Base-by-base conservation (phyloP, 495 filamentous ascomycete species). In the Schizothecium vesticola region DNA sequence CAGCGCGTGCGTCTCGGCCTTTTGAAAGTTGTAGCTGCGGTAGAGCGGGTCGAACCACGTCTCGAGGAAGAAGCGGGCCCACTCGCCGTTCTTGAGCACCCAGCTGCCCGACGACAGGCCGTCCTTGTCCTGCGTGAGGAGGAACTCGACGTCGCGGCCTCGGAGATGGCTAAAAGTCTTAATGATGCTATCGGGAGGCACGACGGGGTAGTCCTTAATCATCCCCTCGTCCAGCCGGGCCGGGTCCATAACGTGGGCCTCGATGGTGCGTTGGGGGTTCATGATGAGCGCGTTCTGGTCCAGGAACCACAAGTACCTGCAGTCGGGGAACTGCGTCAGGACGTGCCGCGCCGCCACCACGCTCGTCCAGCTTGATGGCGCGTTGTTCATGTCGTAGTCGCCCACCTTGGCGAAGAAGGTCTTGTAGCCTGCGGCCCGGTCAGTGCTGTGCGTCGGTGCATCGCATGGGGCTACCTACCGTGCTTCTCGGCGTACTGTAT, bases 31-130 rank as follows among this genome's bases (percentile, higher is more conserved):
- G 80, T 98, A 98, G 69, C 83, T 90, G 64, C 94, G 86, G 79
- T 93, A 98, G 55, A 98, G 76, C 28, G 96, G 96, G 78, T 97
- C 93, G 73, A 93, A 97, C 96, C 96, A 99, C 0, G 93, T 89
- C 76, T 98, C 96, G 56, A 98, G 80, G 72, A 99, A 91, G 82
- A 92, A 98, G 64, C 87, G 88, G 8, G 92, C 91, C 91, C 95
- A 99, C 56, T 96, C 90, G 2, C 95, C 93, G 66, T 89, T 88
- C 62, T 86, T 84, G 1, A 99, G 69, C n/a, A 97, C 76, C 65
- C 96, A 91, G 79, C 92, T 96, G 1, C 86, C 86, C 19, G 87
- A 83, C 64, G 84, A 86, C 57, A 99, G 72, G n/a, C 93, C 93
- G 19, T 91, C 90, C 22, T 83, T 85, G 72, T 99, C 94, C 77